These are phyloP conservation scores for Apiospora phragmitis DNA, from an alignment of 2,329 filamentous ascomycete genomes.

Conservation along the genomic window DNA sequence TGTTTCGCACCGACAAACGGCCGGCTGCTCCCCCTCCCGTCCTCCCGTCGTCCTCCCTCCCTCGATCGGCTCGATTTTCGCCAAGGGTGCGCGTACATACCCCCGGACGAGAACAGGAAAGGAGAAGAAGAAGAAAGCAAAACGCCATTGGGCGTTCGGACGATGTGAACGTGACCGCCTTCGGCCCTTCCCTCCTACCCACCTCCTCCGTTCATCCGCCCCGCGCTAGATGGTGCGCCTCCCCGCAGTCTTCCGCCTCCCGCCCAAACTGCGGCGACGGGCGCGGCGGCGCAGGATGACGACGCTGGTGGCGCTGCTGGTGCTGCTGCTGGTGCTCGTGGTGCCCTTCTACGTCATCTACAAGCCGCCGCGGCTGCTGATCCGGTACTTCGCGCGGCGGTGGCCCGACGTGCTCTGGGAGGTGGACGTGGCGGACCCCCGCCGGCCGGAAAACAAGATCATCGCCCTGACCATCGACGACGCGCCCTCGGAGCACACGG, in stretches of 20 bases:
- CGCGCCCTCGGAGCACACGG: slow-evolving; percentile 72
- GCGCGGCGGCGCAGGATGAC: slow-evolving; percentile 60
- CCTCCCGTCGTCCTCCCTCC: background rate
- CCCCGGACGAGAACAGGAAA: background rate
- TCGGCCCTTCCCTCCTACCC: background rate
- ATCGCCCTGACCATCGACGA: slow-evolving; percentile 88
- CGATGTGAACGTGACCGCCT: background rate
- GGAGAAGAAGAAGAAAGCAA: background rate
- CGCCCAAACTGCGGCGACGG: slow-evolving; percentile 56
- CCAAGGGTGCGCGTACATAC: background rate
- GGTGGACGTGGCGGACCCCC: slow-evolving; percentile 41
- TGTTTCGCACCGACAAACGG: background rate
- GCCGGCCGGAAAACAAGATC: slow-evolving; percentile 60
- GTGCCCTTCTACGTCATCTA: slow-evolving; percentile 69
- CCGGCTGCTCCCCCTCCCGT: background rate
- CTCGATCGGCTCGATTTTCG: background rate
- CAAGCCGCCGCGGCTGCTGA: slow-evolving; percentile 73
- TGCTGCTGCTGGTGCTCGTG: slow-evolving; percentile 35
- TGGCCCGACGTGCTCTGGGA: slow-evolving; percentile 83
- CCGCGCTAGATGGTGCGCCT: slow-evolving; percentile 30
- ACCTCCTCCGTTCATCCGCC: background rate
- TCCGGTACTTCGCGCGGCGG: slow-evolving; percentile 67
- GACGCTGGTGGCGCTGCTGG: slow-evolving; percentile 47
- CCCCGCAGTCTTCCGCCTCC: slow-evolving; percentile 53
- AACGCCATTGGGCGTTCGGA: background rate